Conservation (phyloP, 805 yeast species). For the Torulaspora franciscae region DNA sequence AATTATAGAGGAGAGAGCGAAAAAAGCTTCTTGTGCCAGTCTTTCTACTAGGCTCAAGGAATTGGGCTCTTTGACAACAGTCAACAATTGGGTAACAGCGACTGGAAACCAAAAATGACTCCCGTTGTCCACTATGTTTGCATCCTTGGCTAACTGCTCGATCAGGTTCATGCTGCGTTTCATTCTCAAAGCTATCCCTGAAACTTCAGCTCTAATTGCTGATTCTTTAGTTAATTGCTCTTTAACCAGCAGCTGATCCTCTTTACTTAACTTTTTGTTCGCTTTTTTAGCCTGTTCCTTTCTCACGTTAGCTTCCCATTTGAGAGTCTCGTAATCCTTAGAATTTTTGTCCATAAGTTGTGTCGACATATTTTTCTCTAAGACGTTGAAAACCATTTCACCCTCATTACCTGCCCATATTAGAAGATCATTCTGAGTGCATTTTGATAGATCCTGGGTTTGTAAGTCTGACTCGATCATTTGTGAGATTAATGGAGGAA, state of each 20-base stretch:
- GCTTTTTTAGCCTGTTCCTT: conserved; percentile 58
- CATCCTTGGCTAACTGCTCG: conserved; percentile 47
- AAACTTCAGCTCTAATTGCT: conserved; percentile 47
- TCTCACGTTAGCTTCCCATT: conserved; percentile 86
- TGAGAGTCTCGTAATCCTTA: conserved; percentile 75
- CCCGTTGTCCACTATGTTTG: conserved; percentile 57
- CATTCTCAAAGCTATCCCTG: conserved; percentile 36
- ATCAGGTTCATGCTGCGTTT: conserved; percentile 51
- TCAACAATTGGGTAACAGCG: conserved; percentile 50
- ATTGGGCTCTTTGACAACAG: conserved; percentile 38
- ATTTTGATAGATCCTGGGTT: conserved; percentile 32
- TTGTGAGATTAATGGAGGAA: conserved; percentile 48
- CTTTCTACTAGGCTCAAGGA: conserved; percentile 40
- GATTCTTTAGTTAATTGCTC: conserved; percentile 63
- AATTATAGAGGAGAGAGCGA: conserved; percentile 49
- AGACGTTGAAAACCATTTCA: conserved; percentile 59
- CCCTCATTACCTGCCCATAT: conserved; percentile 73
- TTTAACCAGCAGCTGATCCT: conserved; percentile 61
- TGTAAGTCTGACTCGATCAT: conserved; percentile 44
- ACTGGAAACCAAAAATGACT: conserved; percentile 64
- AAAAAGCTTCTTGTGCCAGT: conserved; percentile 46
- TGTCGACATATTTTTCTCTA: conserved; percentile 43
- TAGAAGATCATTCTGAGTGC: conserved; percentile 47
- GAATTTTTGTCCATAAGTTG: conserved; percentile 59
- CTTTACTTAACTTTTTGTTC: conserved; percentile 61